Percentiles rank a stretch among this genome's conserved stretches.
phyloP scores from a whole-genome alignment of 306 rosid genomes.

The Vicia villosa region DNA sequence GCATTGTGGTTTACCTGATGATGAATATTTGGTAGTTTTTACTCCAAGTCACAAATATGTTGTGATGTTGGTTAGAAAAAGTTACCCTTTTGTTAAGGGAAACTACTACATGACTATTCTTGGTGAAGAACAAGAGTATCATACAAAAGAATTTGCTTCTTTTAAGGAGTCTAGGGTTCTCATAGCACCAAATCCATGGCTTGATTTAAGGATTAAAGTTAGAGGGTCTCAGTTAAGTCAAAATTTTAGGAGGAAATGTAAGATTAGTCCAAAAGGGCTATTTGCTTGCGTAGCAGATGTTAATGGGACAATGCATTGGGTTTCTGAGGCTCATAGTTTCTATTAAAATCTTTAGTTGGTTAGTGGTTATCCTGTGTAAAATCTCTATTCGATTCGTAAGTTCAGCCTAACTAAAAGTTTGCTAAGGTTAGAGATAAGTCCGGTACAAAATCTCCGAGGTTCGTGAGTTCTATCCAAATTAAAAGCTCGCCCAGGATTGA shows the following conservation, averaged over 20 bases:
- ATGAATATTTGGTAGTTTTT: slow-evolving; percentile 70
- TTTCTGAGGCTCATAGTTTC: slow-evolving; percentile 84
- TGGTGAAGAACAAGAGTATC: slow-evolving; percentile 50
- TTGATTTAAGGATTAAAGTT: slow-evolving; percentile 74
- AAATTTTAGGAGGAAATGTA: slow-evolving; percentile 73
- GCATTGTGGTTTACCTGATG: slow-evolving; percentile 70
- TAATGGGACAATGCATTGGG: slow-evolving; percentile 79
- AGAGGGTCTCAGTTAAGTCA: slow-evolving; percentile 80
- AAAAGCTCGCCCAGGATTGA: no score
- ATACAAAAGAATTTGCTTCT: slow-evolving; percentile 59
- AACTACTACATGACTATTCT: slow-evolving; percentile 59
- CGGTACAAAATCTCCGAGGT: no score
- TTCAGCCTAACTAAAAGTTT: no score
- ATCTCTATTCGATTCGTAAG: no score
- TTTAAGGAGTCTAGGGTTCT: slow-evolving; percentile 67
- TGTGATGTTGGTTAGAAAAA: slow-evolving; percentile 71
- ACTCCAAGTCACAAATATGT: slow-evolving; percentile 61
- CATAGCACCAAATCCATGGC: slow-evolving; percentile 59
- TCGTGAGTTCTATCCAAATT: no score
- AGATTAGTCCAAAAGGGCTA: slow-evolving; percentile 72
- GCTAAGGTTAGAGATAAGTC: no score
- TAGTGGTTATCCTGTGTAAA: no score
- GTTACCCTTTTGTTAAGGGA: slow-evolving; percentile 71
- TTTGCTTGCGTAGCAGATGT: slow-evolving; percentile 68
- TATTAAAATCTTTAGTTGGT: no score